Base-by-base conservation (phyloP, 148 eudicot species). In the Nepenthes mirabilis region DNA sequence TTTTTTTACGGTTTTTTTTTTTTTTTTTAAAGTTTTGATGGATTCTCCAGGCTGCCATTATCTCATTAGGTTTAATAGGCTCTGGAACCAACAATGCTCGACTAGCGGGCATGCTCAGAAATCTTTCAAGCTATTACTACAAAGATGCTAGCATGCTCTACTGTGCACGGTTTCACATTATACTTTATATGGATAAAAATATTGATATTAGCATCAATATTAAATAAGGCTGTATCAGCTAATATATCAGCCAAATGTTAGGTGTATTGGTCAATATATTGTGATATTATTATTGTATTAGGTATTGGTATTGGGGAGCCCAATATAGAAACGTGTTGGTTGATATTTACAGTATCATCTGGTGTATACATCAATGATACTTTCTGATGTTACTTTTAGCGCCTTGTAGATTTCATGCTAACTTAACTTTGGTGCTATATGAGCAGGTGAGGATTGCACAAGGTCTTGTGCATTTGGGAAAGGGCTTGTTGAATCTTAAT, bases 11-110 rank as follows among this genome's bases (percentile, higher is more conserved):
- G 6, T 54, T 34, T 45, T 9, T 60, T 43, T 33, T 65, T 12
- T 60, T 14, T 40, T 5, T 65, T 33, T 0, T 23, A 23, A 23
- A 23, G 23, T 23, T 23, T 57, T 56, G 49, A 55, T 61, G 40
- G 9, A 14, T 32, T 68, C 1, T 73, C 57, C 84, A 91, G 97
- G 91, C 98, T 61, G 98, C 98, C 55, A 85, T 86, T 60, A 76
- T 93, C 52, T 77, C 99, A 8, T 74, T 93, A 70, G 99, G 99
- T 49, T 78, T 93, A 73, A 93, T 93, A 36, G 96, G 99, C 64
- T 95, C 96, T 12, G 99, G 99, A 57, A 93, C 99, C 55, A 93
- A 93, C 74, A 93, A 93, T 63, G 99, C 96, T 36, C 78, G 99
- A 61, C 86, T 93, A 60, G 96, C 96, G 62, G 96, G 85, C 77